A percentile compares a stretch with the other conserved stretches of the same genome.
These are phyloP conservation scores for Metschnikowia bowlesiae DNA, from an alignment of 805 yeast species.

Conservation along the genomic window DNA sequence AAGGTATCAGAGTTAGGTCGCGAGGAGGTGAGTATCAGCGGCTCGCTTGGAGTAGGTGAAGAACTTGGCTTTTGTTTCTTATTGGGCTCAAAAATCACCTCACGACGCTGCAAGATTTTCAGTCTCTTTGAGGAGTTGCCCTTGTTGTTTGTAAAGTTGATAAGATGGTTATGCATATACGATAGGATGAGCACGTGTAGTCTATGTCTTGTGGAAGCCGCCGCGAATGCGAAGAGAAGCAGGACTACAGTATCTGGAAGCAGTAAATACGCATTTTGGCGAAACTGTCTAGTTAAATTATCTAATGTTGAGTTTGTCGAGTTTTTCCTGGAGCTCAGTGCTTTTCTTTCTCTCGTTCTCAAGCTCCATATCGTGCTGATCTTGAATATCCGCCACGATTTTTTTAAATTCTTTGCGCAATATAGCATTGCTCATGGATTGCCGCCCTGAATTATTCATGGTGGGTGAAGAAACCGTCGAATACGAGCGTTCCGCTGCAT, in stretches of 20 bases:
- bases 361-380: constrained; percentile 55
- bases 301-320: not conserved
- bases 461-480: constrained; percentile 17
- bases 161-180: constrained; percentile 11
- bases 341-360: constrained; percentile 52
- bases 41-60: constrained; percentile 11
- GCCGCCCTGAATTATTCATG: constrained; percentile 1
- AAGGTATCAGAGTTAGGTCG: not conserved
- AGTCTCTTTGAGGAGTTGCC: constrained; percentile 5
- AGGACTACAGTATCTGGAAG: not conserved
- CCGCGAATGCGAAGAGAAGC: not conserved
- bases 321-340: constrained; percentile 33
- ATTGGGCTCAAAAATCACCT: constrained; percentile 12
- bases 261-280: not conserved
- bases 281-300: not conserved
- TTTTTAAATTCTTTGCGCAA: constrained; percentile 67
- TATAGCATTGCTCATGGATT: constrained; percentile 44
- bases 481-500: constrained; percentile 14
- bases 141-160: constrained; percentile 5
- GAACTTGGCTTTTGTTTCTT: constrained; percentile 3
- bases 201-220: no score
- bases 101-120: constrained; percentile 10
- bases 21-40: constrained; percentile 14
- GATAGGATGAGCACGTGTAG: not conserved
- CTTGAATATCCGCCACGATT: constrained; percentile 57